phyloP scores from a whole-genome alignment of 208 protist genomes.

The Leishmania turanica region DNA sequence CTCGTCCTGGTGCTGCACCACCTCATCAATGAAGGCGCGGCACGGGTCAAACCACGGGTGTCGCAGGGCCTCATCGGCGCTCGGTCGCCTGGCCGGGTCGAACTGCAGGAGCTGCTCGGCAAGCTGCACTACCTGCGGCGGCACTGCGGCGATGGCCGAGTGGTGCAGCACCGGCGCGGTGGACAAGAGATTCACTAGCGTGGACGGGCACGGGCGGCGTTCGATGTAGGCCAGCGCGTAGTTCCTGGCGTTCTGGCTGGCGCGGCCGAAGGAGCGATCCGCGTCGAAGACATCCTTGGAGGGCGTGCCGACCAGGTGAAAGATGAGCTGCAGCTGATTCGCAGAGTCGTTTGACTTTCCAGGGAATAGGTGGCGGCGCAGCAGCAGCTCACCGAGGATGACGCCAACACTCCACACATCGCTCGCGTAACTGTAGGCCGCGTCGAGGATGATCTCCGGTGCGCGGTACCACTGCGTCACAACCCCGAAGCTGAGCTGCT shows the following conservation, averaged over 20 bases:
- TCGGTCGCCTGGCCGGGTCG: conserved; percentile 76
- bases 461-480: conserved; percentile 94
- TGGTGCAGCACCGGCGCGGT: conserved; percentile 63
- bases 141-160: conserved; percentile 13
- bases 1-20: conserved; percentile 66
- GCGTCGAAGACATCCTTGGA: conserved; percentile 75
- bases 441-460: conserved; percentile 93
- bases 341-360: conserved; percentile 93
- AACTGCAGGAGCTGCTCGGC: conserved; percentile 81
- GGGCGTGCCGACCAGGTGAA: conserved; percentile 94
- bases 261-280: conserved; percentile 85
- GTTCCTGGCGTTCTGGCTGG: conserved; percentile 83
- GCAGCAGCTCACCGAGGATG: conserved; percentile 93
- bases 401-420: conserved; percentile 92
- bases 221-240: conserved; percentile 81
- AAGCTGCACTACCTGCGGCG: conserved; percentile 65
- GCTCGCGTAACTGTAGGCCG: conserved; percentile 81
- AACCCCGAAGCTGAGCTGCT: conserved; percentile 91
- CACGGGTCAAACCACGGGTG: conserved; percentile 87
- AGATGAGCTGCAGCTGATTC: conserved; percentile 95
- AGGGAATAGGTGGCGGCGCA: conserved; percentile 90
- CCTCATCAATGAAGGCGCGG: conserved; percentile 81
- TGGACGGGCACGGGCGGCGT: conserved; percentile 49
- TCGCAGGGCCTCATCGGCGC: conserved; percentile 76
- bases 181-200: conserved; percentile 51